phyloP scores from a whole-genome alignment of 495 filamentous ascomycete species.

The Trichoderma virens region DNA sequence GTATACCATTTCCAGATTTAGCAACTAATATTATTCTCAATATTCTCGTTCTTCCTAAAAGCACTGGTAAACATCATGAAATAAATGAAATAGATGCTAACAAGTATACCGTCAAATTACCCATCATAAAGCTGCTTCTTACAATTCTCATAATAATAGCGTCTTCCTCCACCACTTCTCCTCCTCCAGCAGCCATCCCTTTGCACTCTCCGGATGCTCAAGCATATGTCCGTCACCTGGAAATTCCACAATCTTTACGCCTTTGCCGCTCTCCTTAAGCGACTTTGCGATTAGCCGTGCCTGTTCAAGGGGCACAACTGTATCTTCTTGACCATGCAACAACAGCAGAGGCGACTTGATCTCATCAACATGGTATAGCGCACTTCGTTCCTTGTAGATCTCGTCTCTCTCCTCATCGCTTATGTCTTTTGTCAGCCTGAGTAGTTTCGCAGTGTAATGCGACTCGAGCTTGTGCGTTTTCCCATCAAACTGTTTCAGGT shows the following conservation, averaged over 20 bases:
- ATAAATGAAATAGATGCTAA: too few species aligned
- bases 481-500: constrained; percentile 30
- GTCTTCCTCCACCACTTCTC: constrained; percentile 28
- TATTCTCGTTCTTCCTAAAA: too few species aligned
- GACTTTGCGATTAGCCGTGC: constrained; percentile 33
- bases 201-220: constrained; percentile 20
- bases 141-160: not conserved
- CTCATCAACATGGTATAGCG: constrained; percentile 35
- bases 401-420: constrained; percentile 28
- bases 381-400: constrained; percentile 32
- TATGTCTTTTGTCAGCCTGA: constrained; percentile 26
- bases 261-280: constrained; percentile 28
- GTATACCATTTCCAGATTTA: too few species aligned
- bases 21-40: too few species aligned
- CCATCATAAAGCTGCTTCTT: too few species aligned
- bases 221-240: constrained; percentile 43
- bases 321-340: constrained; percentile 40
- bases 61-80: too few species aligned
- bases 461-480: constrained; percentile 48
- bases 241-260: constrained; percentile 37
- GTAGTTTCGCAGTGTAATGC: constrained; percentile 35
- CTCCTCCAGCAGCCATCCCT: constrained; percentile 21
- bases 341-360: constrained; percentile 40
- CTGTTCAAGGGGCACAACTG: constrained; percentile 41
- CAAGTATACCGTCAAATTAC: too few species aligned